Base-by-base conservation (phyloP, 345 rosid species). In the Angophora floribunda region DNA sequence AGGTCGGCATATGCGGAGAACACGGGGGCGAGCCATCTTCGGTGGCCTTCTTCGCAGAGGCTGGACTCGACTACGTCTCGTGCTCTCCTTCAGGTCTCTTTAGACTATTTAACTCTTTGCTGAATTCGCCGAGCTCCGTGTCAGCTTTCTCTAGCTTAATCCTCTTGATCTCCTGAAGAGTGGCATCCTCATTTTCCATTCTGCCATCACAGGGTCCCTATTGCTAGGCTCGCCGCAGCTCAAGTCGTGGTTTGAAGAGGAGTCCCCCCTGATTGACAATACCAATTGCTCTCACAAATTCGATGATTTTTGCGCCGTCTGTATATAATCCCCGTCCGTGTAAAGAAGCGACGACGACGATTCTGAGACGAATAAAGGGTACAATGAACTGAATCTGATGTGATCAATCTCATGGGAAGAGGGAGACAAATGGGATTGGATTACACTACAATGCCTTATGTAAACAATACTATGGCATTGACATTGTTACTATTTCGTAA, bases 21-120 rank as follows among this genome's bases (percentile, higher is more conserved):
- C 99, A 97, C 86, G 99, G 99, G 24, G 99, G 99, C 87, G 99
- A 97, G 88, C 99, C 99, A 86, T 93, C 98, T 14, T 97, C 99
- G 28, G 99, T 97, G 3, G 97, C 95, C 47, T 97, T 97, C 94
- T 97, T 97, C 87, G 97, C 96, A 52, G 94, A 96, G 90, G 96
- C 93, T 13, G 99, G 99, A 91, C 92, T 97, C 79, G 99, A 97
- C 90, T 97, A 97, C 87, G 99, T 97, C 88, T 97, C 99, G 45
- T 97, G 99, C 90, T 97, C 99, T 88, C 98, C 75, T 97, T 97
- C 94, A 97, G 99, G 99, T 95, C 32, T 57, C 63, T 87, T 13
- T 28, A 24, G 45, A 55, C 30, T 28, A 57, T 51, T 50, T 50
- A 55, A 13, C 7, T 12, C 36, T 10, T 85, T 65, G 30, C 65